These are phyloP conservation scores for Auricularia sp. DNA, from an alignment of 768 basidiomycete genomes.

Conservation along the genomic window DNA sequence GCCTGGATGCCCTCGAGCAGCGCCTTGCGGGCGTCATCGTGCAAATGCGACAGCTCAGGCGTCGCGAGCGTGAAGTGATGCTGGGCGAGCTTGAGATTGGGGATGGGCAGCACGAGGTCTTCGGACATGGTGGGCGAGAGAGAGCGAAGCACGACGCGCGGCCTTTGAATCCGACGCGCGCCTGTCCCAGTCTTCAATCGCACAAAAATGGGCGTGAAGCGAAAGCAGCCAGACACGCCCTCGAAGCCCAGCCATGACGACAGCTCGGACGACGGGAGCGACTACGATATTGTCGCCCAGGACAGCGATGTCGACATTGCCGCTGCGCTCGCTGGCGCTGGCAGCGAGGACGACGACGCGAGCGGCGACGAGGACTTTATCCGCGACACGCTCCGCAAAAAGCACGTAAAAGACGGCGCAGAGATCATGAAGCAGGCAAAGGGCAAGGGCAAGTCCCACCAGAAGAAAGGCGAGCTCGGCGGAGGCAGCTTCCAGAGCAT, in stretches of 20 bases:
- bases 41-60: slow-evolving; percentile 48
- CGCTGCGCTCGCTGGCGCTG: neutral
- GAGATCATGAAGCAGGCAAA: slow-evolving; percentile 69
- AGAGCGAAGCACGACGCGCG: slow-evolving; percentile 6
- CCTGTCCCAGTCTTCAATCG: neutral
- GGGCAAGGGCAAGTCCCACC: slow-evolving; percentile 50
- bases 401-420: slow-evolving; percentile 66
- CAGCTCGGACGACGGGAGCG: slow-evolving; percentile 7
- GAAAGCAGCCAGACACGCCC: neutral
- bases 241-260: neutral
- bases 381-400: slow-evolving; percentile 55
- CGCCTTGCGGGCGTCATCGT: slow-evolving; percentile 51
- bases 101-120: slow-evolving; percentile 74
- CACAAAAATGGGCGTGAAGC: neutral
- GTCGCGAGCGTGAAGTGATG: slow-evolving; percentile 65
- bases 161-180: neutral
- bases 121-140: slow-evolving; percentile 51
- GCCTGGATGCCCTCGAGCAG: slow-evolving; percentile 66
- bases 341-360: slow-evolving; percentile 31
- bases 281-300: slow-evolving; percentile 6
- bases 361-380: slow-evolving; percentile 58
- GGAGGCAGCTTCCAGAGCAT: slow-evolving; percentile 96
- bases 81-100: slow-evolving; percentile 75
- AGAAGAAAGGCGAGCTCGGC: slow-evolving; percentile 71
- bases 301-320: slow-evolving; percentile 1